Evolutionary conservation across 2,329 filamentous ascomycete species (phyloP).

Genomic region (Fusarium tuaranense): DNA sequence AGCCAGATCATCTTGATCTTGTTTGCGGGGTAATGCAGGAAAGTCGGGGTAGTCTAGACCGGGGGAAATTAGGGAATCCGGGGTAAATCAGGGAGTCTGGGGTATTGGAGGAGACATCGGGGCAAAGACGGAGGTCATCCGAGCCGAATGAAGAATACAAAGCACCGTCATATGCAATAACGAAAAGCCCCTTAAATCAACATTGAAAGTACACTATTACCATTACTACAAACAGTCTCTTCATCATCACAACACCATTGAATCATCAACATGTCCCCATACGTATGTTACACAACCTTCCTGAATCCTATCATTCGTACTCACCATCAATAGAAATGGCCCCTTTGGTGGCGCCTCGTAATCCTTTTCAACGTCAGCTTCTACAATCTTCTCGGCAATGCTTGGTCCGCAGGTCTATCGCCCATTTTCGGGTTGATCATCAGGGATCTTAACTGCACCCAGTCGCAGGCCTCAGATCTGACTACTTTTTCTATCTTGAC

Average conservation of each 20-base stretch:
- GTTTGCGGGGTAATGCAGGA: not conserved
- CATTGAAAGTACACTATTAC: not conserved
- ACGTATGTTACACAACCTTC: not conserved
- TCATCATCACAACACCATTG: not conserved
- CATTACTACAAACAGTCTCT: no score
- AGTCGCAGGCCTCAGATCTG: not conserved
- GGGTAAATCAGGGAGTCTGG: not conserved
- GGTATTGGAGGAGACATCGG: not conserved
- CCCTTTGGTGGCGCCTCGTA: not conserved
- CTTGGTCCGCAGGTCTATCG: not conserved
- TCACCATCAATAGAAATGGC: not conserved
- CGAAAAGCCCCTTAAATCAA: not conserved
- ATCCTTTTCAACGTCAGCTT: not conserved
- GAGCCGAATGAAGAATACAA: not conserved
- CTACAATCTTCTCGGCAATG: not conserved
- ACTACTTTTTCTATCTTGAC: not conserved
- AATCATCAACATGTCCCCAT: not conserved
- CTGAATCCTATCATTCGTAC: not conserved
- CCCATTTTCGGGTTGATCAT: not conserved
- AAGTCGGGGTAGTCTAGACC: not conserved
- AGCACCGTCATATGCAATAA: not conserved
- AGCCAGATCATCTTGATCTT: not conserved
- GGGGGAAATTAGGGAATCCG: not conserved
- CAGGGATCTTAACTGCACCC: not conserved
- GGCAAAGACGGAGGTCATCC: not conserved